phyloP scores from a whole-genome alignment of 306 rosid species.

The Dryas drummondii region DNA sequence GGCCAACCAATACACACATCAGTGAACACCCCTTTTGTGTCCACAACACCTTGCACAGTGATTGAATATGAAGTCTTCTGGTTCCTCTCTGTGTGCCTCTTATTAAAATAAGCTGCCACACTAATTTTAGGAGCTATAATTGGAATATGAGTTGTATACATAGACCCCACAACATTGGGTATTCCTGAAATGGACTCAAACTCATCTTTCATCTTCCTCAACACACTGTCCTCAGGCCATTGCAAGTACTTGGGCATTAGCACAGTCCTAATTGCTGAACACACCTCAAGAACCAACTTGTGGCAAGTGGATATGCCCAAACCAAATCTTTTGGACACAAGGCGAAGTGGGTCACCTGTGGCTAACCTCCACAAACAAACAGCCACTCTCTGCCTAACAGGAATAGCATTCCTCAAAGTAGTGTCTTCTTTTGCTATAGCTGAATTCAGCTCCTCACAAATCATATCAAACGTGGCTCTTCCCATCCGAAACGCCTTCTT shows the following conservation, averaged over 20 bases:
- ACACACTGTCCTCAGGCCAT: conserved; percentile 66
- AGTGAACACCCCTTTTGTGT: conserved; percentile 68
- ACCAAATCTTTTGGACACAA: conserved; percentile 80
- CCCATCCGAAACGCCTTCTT: conserved; percentile 88
- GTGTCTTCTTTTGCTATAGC: conserved; percentile 87
- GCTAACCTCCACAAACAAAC: conserved; percentile 93
- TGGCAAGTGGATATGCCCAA: conserved; percentile 95
- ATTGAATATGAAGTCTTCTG: conserved; percentile 88
- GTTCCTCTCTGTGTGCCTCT: conserved; percentile 85
- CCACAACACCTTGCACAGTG: conserved; percentile 88
- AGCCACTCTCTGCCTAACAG: conserved; percentile 85
- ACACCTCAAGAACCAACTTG: conserved; percentile 85
- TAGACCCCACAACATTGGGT: conserved; percentile 86
- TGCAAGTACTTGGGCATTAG: conserved; percentile 81
- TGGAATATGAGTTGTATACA: conserved; percentile 89
- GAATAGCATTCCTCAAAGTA: conserved; percentile 73
- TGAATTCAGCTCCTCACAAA: conserved; percentile 83
- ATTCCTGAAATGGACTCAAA: conserved; percentile 71
- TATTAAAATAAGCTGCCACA: conserved; percentile 82
- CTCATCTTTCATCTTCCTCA: conserved; percentile 53
- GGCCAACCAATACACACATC: conserved; percentile 98
- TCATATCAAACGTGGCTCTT: conserved; percentile 65
- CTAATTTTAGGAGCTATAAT: conserved; percentile 91
- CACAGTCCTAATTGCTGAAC: conserved; percentile 74
- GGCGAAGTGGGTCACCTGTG: conserved; percentile 88